Evolutionary conservation across 176 grass and related monocot genomes (phyloP).

Genomic region (Guadua angustifolia): DNA sequence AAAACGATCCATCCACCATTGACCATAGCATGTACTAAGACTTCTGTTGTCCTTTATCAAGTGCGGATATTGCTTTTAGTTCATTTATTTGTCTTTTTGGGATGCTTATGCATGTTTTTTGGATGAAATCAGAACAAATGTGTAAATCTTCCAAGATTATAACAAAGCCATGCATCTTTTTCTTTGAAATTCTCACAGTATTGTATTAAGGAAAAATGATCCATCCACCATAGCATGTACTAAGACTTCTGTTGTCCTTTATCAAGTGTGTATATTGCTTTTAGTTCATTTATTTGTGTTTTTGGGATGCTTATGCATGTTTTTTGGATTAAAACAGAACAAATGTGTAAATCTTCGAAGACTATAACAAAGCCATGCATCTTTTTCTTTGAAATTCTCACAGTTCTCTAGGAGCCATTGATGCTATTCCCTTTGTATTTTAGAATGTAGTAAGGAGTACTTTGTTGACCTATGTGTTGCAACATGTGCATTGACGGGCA

Average conservation of each 20-base stretch:
- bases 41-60: neutral
- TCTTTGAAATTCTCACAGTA: neutral
- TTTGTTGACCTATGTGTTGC: slow-evolving; percentile 22
- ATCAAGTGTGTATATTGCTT: neutral
- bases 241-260: neutral
- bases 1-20: slow-evolving; percentile 4
- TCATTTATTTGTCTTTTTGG: neutral
- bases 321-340: neutral
- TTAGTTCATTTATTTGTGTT: neutral
- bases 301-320: slow-evolving; percentile 14
- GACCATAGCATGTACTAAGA: neutral
- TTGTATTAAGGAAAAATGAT: slow-evolving; percentile 11
- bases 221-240: neutral
- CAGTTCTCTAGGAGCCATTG: neutral
- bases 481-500: slow-evolving; percentile 20
- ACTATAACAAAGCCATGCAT: slow-evolving; percentile 9
- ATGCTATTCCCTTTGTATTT: neutral
- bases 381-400: neutral
- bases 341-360: neutral
- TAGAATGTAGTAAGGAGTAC: neutral
- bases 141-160: neutral
- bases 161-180: slow-evolving; percentile 9
- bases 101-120: slow-evolving; percentile 13
- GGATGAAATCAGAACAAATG: neutral
- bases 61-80: neutral